Conservation (phyloP, 768 basidiomycete species). For the Hericium erinaceus region DNA sequence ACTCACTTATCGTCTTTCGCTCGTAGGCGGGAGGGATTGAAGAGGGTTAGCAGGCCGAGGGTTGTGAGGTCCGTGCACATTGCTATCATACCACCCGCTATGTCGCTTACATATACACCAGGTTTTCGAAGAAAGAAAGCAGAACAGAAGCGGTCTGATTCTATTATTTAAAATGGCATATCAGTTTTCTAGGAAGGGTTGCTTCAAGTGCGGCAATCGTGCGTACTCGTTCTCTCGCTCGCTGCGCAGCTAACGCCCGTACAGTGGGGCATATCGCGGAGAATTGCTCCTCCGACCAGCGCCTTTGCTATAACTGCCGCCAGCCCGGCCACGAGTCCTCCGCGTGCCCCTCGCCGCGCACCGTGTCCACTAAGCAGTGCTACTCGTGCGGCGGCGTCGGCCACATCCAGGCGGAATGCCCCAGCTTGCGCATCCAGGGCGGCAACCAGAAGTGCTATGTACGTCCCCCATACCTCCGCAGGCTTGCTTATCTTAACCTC, state of each 20-base stretch:
- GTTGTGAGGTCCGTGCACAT: constrained; percentile 8
- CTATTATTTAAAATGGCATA: constrained; percentile 56
- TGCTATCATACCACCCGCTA: not conserved
- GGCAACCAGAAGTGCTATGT: constrained; percentile 81
- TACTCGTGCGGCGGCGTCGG: constrained; percentile 91
- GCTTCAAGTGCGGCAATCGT: constrained; percentile 93
- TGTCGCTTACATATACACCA: not conserved
- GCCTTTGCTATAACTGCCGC: constrained; percentile 91
- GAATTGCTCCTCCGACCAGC: constrained; percentile 80
- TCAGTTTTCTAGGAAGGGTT: constrained; percentile 80
- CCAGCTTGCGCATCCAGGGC: constrained; percentile 63
- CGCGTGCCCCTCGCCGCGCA: constrained; percentile 77
- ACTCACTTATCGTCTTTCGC: constrained; percentile 8
- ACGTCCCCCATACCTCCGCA: constrained; percentile 19
- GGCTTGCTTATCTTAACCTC: not conserved
- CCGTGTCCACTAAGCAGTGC: constrained; percentile 80
- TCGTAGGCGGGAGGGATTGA: constrained; percentile 12
- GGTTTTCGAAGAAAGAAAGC: not conserved
- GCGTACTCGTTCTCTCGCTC: constrained; percentile 24
- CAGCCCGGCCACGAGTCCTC: constrained; percentile 92
- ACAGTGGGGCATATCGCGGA: constrained; percentile 90
- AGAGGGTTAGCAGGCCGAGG: constrained; percentile 8
- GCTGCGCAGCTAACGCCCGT: constrained; percentile 5
- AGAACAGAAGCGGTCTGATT: constrained; percentile 1
- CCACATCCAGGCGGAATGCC: constrained; percentile 83